phyloP scores from a whole-genome alignment of 331 rosid species.

The Quercus phellos region DNA sequence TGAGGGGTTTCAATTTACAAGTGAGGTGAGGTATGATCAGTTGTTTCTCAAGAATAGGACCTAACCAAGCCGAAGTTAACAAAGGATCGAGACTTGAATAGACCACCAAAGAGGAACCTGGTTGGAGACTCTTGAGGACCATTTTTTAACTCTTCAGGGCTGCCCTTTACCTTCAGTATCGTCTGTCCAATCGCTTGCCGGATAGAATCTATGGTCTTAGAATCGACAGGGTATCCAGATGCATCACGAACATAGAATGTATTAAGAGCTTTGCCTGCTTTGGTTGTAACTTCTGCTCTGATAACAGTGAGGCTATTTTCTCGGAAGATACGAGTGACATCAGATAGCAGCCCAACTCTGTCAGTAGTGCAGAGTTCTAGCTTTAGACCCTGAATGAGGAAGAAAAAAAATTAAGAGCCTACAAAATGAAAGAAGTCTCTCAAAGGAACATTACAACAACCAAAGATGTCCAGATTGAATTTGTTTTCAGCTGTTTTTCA shows the following conservation, averaged over 20 bases:
- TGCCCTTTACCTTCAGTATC: slow-evolving; percentile 88
- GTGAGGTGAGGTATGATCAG: slow-evolving; percentile 6
- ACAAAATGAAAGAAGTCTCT: neutral
- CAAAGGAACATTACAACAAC: slow-evolving; percentile 15
- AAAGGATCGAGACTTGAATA: slow-evolving; percentile 86
- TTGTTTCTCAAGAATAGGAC: slow-evolving; percentile 55
- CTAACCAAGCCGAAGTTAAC: slow-evolving; percentile 79
- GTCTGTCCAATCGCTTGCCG: slow-evolving; percentile 79
- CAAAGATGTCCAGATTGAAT: slow-evolving; percentile 16
- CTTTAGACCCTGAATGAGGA: slow-evolving; percentile 72
- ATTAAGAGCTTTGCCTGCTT: slow-evolving; percentile 83
- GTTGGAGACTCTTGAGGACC: slow-evolving; percentile 72
- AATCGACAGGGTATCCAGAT: slow-evolving; percentile 71
- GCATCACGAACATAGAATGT: slow-evolving; percentile 89
- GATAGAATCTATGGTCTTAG: slow-evolving; percentile 76
- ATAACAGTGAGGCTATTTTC: slow-evolving; percentile 95
- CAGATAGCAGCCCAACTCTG: slow-evolving; percentile 83
- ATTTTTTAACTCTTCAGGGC: slow-evolving; percentile 51
- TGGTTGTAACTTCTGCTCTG: slow-evolving; percentile 92
- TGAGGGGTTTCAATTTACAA: slow-evolving; percentile 38
- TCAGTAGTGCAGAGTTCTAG: slow-evolving; percentile 90
- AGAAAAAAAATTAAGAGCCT: slow-evolving; percentile 28
- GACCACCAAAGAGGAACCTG: slow-evolving; percentile 83
- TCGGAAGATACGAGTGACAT: slow-evolving; percentile 88
- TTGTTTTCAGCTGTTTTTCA: slow-evolving; percentile 12